Evolutionary conservation across 1,284 basidiomycete genomes (phyloP), one percentile per base, ranked within the genome.

Genomic region (Ustilago loliicola): DNA sequence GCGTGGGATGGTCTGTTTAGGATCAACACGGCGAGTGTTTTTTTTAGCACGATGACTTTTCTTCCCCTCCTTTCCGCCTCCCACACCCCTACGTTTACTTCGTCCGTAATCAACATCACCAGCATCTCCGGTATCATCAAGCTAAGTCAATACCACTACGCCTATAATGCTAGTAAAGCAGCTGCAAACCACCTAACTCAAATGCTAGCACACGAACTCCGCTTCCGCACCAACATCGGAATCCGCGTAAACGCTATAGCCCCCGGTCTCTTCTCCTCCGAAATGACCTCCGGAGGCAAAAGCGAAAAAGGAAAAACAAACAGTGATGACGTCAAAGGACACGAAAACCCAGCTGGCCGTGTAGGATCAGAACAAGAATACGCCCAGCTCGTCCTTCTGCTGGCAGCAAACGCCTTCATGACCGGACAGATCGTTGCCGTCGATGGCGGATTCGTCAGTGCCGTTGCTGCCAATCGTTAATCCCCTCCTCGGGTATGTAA

Each of bases 21-120:
- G 19, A 67, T 78, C 66, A 82, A 84, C 58, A 79, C 67, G 0
- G 3, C 67, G 23, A 55, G 71, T 7, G 36, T 83, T 51, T 82
- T 82, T 40, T 84, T 84, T 53, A 58, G 54, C 56, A 82, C 79
- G 2, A 80, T 84, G 77, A 72, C 80, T 27, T 80, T 84, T 63
- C 71, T 84, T 3, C 80, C 81, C 0, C 77, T 84, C 15, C 77
- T 84, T 3, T 30, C 58, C 27, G 40, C 65, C 27, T 61, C 61
- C 9, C 61, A 60, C 47, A 34, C 34, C 11, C 3, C 23, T n/a
- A 23, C 25, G 0, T 80, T 66, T 63, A 65, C 65, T 0, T 30
- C n/a, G 3, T 10, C 53, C 10, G 61, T 82, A 9, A 76, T 80
- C 74, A 82, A 82, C 71, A 81, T 82, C 51, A 82, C 80, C 10